phyloP scores from a whole-genome alignment of 768 basidiomycete genomes.

The Lyophyllum atratum region DNA sequence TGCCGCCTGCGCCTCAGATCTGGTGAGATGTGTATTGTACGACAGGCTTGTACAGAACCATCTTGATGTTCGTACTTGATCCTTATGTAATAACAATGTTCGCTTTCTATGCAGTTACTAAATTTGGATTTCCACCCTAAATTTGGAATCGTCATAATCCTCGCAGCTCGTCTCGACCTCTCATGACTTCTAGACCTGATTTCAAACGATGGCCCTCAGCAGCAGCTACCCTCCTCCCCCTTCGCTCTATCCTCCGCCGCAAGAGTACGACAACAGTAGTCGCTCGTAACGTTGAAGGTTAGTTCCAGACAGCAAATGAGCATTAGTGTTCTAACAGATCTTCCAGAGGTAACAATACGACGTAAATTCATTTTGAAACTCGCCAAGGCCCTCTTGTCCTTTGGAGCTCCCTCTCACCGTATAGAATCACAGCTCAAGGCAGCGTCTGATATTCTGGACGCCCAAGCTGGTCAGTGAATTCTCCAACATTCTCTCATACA shows the following conservation, averaged over 20 bases:
- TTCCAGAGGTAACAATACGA: slow-evolving; percentile 46
- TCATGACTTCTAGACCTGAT: neutral
- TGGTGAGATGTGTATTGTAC: slow-evolving; percentile 48
- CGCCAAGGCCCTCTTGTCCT: slow-evolving; percentile 86
- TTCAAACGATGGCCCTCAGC: slow-evolving; percentile 11
- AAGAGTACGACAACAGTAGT: slow-evolving; percentile 37
- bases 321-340: neutral
- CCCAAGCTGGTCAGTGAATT: slow-evolving; percentile 56
- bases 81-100: slow-evolving; percentile 16
- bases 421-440: slow-evolving; percentile 86
- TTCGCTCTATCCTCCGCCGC: slow-evolving; percentile 30
- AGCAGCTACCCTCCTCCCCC: slow-evolving; percentile 15
- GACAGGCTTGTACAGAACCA: slow-evolving; percentile 5
- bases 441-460: slow-evolving; percentile 75
- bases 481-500: neutral
- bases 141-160: neutral
- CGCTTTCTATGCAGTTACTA: slow-evolving; percentile 2
- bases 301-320: neutral
- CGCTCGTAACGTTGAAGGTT: slow-evolving; percentile 50
- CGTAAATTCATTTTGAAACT: slow-evolving; percentile 82
- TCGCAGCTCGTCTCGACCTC: neutral
- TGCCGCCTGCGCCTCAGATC: slow-evolving; percentile 72
- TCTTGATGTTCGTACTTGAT: neutral
- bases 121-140: neutral
- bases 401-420: slow-evolving; percentile 92